phyloP scores from a whole-genome alignment of 2,329 filamentous ascomycete genomes.

The Amauroascus niger region DNA sequence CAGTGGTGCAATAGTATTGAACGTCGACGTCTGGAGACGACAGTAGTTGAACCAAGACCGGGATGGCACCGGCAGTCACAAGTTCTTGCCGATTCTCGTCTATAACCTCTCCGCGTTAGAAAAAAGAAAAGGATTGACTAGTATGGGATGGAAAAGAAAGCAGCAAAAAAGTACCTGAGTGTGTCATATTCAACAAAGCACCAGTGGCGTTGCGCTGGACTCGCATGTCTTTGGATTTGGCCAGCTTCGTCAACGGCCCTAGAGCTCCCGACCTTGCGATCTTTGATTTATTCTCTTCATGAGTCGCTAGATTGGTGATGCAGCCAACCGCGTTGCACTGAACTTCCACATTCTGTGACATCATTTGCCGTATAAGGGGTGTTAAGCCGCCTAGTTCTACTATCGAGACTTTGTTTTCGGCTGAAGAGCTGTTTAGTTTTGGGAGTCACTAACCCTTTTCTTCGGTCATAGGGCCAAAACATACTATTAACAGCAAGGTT shows the following conservation, averaged over 20 bases:
- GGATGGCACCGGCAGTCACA: constrained; percentile 94
- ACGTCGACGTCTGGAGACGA: constrained; percentile 92
- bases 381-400: constrained; percentile 82
- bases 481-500: constrained; percentile 95
- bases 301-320: constrained; percentile 95
- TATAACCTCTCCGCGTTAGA: constrained; percentile 37
- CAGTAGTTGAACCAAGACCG: constrained; percentile 87
- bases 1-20: constrained; percentile 98
- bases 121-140: constrained; percentile 22
- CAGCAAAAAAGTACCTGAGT: constrained; percentile 59
- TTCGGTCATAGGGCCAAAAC: constrained; percentile 25
- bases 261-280: constrained; percentile 92
- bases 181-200: constrained; percentile 95
- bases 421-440: constrained; percentile 29
- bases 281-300: constrained; percentile 98
- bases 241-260: constrained; percentile 77
- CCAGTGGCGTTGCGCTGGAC: constrained; percentile 96
- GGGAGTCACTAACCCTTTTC: not conserved
- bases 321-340: constrained; percentile 98
- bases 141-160: not conserved
- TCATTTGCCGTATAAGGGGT: constrained; percentile 95
- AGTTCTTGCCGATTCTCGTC: constrained; percentile 97
- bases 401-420: constrained; percentile 95
- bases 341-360: constrained; percentile 93
- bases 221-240: constrained; percentile 97